Evolutionary conservation across 2,329 filamentous ascomycete genomes (phyloP).

Genomic region (Trichoderma afroharzianum): DNA sequence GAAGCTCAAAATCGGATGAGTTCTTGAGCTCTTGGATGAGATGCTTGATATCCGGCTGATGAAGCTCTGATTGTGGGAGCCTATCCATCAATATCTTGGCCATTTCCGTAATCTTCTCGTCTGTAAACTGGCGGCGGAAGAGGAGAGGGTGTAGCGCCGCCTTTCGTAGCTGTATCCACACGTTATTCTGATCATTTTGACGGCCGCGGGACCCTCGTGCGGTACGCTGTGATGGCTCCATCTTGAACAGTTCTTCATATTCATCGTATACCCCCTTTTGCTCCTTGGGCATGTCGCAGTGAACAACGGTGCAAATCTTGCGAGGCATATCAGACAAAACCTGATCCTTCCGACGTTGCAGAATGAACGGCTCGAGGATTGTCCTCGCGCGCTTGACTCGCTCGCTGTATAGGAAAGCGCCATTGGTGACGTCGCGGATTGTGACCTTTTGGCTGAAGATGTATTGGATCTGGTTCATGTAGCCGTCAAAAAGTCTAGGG

Average conservation of each 20-base stretch:
- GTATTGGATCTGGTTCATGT: constrained; percentile 73
- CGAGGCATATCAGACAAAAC: constrained; percentile 79
- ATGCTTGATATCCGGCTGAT: constrained; percentile 49
- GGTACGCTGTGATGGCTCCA: constrained; percentile 53
- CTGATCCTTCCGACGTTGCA: constrained; percentile 90
- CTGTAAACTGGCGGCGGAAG: constrained; percentile 75
- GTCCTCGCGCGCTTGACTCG: constrained; percentile 82
- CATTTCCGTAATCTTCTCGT: constrained; percentile 73
- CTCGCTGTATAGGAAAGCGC: constrained; percentile 79
- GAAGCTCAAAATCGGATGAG: constrained; percentile 63
- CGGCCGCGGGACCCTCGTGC: constrained; percentile 43
- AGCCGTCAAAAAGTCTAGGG: constrained; percentile 73
- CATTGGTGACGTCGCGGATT: constrained; percentile 73
- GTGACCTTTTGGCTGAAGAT: constrained; percentile 93
- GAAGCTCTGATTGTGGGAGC: constrained; percentile 53
- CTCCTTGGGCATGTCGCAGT: constrained; percentile 70
- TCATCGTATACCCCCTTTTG: constrained; percentile 72
- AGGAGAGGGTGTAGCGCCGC: constrained; percentile 89
- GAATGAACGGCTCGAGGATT: constrained; percentile 92
- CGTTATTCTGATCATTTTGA: constrained; percentile 59
- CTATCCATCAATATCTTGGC: constrained; percentile 70
- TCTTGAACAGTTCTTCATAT: constrained; percentile 60
- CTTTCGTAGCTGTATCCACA: constrained; percentile 88
- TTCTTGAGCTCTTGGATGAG: constrained; percentile 54
- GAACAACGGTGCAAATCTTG: constrained; percentile 74